A percentile compares a stretch with the other conserved stretches of the same genome.
Evolutionary conservation across 2,329 filamentous ascomycete genomes (phyloP).

Genomic region (Macrophomina tecta): DNA sequence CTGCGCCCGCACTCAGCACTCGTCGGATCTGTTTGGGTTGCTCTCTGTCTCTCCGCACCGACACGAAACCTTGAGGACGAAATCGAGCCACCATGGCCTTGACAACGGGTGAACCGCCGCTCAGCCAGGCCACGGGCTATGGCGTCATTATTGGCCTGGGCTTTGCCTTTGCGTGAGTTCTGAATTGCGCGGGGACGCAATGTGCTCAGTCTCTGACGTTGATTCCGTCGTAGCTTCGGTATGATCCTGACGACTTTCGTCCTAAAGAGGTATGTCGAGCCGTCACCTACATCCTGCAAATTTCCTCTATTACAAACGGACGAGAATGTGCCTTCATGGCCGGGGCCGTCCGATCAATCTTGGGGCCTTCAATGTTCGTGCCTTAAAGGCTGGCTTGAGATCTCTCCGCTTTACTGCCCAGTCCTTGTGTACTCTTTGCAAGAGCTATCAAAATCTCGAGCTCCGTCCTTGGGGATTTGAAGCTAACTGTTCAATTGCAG

Average conservation of each 20-base stretch:
- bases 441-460: not conserved
- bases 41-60: not conserved
- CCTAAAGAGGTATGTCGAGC: conserved; percentile 60
- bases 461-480: not conserved
- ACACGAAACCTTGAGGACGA: not conserved
- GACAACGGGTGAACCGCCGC: conserved; percentile 34
- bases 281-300: not conserved
- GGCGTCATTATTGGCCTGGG: conserved; percentile 78
- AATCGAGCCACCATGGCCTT: conserved; percentile 2
- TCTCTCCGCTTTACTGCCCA: not conserved
- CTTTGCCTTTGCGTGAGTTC: conserved; percentile 68
- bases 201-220: conserved; percentile 29
- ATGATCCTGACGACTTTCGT: conserved; percentile 78
- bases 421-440: not conserved
- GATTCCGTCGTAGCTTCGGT: conserved; percentile 54
- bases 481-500: not conserved
- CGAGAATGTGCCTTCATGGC: too few species aligned
- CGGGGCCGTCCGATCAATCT: too few species aligned
- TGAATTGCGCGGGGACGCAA: conserved; percentile 3
- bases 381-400: not conserved
- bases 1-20: not conserved
- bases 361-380: not conserved
- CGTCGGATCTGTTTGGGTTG: not conserved
- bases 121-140: conserved; percentile 72
- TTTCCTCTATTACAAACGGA: too few species aligned